Conservation (phyloP, 345 rosid species). For the Diplotaxis tenuifolia region DNA sequence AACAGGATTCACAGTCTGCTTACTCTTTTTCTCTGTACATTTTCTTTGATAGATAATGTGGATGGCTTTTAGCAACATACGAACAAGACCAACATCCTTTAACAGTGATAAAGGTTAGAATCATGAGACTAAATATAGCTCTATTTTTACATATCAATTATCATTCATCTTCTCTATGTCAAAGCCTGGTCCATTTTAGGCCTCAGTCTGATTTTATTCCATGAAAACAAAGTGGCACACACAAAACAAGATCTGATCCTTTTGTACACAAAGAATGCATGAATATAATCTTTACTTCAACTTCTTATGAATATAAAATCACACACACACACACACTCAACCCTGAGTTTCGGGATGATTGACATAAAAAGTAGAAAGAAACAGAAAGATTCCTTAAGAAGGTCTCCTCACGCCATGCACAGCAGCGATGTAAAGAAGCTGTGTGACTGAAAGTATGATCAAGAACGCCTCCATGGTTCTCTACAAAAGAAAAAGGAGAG, state of each 20-base stretch:
- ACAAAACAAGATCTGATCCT: constrained; percentile 14
- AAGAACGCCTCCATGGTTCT: constrained; percentile 98
- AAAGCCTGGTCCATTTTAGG: neutral
- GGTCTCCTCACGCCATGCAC: constrained; percentile 52
- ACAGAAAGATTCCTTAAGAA: constrained; percentile 10
- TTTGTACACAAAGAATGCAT: constrained; percentile 38
- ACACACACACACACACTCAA: constrained; percentile 6
- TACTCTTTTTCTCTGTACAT: constrained; percentile 29
- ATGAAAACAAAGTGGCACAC: constrained; percentile 14
- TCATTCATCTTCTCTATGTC: neutral
- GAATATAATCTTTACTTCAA: constrained; percentile 13
- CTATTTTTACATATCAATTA: neutral
- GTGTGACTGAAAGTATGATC: constrained; percentile 87
- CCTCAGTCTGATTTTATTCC: constrained; percentile 29
- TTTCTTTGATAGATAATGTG: constrained; percentile 32
- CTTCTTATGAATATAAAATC: constrained; percentile 9
- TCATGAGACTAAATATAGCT: constrained; percentile 1
- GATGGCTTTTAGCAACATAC: constrained; percentile 16
- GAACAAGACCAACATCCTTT: constrained; percentile 18
- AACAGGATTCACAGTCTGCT: constrained; percentile 15
- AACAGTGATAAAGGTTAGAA: too few relatives aligned
- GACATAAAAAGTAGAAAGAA: neutral
- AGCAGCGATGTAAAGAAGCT: constrained; percentile 75
- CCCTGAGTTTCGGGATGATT: constrained; percentile 23
- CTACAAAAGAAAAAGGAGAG: constrained; percentile 43